Percentiles rank a stretch among this genome's conserved stretches.
phyloP scores from a whole-genome alignment of 352 stramenopile species.

The Pythium sukuiense region DNA sequence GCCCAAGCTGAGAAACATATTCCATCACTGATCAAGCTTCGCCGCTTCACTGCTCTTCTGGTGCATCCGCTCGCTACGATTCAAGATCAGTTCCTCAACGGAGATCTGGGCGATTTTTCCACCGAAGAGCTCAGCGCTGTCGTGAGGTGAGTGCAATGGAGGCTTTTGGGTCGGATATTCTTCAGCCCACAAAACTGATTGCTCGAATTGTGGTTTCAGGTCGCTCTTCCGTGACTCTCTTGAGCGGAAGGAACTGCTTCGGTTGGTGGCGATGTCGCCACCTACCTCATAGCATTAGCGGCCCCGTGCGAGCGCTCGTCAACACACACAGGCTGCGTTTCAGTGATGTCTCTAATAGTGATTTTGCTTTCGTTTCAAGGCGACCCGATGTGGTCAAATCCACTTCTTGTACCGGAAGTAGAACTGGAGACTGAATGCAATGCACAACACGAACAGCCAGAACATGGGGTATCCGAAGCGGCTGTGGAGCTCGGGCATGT shows the following conservation, averaged over 20 bases:
- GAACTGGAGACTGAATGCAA: constrained; percentile 63
- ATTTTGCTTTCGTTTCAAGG: not conserved
- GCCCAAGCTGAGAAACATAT: constrained; percentile 57
- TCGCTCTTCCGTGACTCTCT: constrained; percentile 64
- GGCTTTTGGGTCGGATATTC: not conserved
- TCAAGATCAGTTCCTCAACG: constrained; percentile 52
- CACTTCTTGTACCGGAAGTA: constrained; percentile 87
- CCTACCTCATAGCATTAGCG: not conserved
- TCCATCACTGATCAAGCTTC: constrained; percentile 45
- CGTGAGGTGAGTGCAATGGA: constrained; percentile 36
- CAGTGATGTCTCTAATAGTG: not conserved
- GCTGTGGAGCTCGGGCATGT: constrained; percentile 86
- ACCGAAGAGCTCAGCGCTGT: constrained; percentile 44
- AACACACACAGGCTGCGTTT: not conserved
- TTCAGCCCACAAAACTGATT: not conserved
- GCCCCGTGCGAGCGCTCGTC: not conserved
- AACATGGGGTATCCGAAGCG: constrained; percentile 84
- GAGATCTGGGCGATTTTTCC: constrained; percentile 42
- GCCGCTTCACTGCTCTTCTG: constrained; percentile 48
- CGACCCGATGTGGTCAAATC: constrained; percentile 37
- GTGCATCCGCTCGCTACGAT: constrained; percentile 61
- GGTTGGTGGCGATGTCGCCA: constrained; percentile 3
- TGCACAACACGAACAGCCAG: constrained; percentile 72
- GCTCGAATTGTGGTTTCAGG: constrained; percentile 22
- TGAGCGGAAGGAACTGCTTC: constrained; percentile 50